These are phyloP conservation scores for Pinus taeda DNA, from an alignment of 75 land plant species.

Conservation along the genomic window DNA sequence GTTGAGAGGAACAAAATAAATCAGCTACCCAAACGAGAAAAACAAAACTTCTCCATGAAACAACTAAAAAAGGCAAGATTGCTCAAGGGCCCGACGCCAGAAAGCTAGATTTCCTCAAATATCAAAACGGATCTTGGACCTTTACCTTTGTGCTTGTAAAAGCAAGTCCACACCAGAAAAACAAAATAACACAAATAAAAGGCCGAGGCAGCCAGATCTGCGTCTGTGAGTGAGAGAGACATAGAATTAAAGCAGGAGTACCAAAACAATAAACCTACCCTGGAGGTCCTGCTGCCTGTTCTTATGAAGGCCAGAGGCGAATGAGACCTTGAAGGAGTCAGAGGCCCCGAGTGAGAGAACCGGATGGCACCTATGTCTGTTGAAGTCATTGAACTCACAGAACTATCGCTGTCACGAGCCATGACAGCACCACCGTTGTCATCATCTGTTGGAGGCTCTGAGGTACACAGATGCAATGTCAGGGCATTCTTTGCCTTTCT, in stretches of 20 bases:
- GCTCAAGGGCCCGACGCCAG: neutral
- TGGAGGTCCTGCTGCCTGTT: constrained; percentile 37
- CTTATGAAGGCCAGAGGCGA: constrained; percentile 43
- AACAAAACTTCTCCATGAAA: neutral
- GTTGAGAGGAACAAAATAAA: neutral
- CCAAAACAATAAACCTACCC: constrained; percentile 23
- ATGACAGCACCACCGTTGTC: constrained; percentile 12
- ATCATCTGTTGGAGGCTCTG: constrained; percentile 24
- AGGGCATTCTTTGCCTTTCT: constrained; percentile 46
- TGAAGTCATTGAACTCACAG: neutral
- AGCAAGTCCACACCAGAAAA: too few relatives aligned
- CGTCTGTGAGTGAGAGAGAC: neutral
- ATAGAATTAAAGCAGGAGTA: too few relatives aligned
- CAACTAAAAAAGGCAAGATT: neutral
- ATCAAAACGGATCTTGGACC: too few relatives aligned
- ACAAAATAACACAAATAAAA: neutral
- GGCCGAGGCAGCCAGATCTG: neutral
- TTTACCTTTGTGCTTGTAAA: too few relatives aligned
- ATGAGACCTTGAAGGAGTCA: constrained; percentile 32
- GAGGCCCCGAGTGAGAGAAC: constrained; percentile 17
- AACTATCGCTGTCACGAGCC: neutral
- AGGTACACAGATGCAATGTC: constrained; percentile 32
- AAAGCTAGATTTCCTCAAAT: neutral
- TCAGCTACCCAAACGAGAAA: neutral
- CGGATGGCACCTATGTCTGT: neutral